Conservation (phyloP, 2,329 filamentous ascomycete genomes). For the Colletotrichum aenigma region DNA sequence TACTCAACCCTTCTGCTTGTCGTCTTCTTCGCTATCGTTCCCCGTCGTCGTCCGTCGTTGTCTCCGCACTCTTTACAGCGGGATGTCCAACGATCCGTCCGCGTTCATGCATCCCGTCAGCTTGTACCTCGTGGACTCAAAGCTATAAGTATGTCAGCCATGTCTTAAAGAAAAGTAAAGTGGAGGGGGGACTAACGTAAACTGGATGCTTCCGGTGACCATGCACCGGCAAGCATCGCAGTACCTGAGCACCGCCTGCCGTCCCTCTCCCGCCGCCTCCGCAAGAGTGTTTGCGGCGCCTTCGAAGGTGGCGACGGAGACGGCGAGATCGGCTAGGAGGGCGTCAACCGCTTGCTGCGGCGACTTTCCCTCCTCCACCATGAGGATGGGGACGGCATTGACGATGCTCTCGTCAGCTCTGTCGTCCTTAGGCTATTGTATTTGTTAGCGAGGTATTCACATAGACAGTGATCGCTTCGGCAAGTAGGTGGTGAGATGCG, state of each 20-base stretch:
- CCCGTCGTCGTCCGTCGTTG: neutral
- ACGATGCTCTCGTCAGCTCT: slow-evolving; percentile 27
- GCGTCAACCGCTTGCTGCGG: slow-evolving; percentile 17
- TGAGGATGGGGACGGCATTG: slow-evolving; percentile 30
- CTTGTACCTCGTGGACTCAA: slow-evolving; percentile 36
- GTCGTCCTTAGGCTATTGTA: neutral
- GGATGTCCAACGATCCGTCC: slow-evolving; percentile 36
- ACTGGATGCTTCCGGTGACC: slow-evolving; percentile 34
- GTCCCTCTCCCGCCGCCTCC: neutral
- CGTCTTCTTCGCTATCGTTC: neutral
- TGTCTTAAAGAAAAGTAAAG: neutral
- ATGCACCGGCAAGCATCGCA: slow-evolving; percentile 33
- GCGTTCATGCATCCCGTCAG: slow-evolving; percentile 30
- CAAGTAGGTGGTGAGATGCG: neutral
- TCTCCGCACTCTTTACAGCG: slow-evolving; percentile 23
- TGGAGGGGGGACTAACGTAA: slow-evolving; percentile 29
- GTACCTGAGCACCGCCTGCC: slow-evolving; percentile 23
- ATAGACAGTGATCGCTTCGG: neutral
- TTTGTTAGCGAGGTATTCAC: neutral
- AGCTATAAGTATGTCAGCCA: slow-evolving; percentile 20
- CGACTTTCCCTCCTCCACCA: slow-evolving; percentile 22
- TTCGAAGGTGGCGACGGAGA: slow-evolving; percentile 28
- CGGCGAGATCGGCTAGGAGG: slow-evolving; percentile 24
- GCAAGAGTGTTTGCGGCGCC: slow-evolving; percentile 21
- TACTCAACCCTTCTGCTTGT: neutral